Evolutionary conservation across 805 yeast genomes (phyloP), one percentile per base, ranked within the genome.

Genomic region (Priceomyces melissophilus): DNA sequence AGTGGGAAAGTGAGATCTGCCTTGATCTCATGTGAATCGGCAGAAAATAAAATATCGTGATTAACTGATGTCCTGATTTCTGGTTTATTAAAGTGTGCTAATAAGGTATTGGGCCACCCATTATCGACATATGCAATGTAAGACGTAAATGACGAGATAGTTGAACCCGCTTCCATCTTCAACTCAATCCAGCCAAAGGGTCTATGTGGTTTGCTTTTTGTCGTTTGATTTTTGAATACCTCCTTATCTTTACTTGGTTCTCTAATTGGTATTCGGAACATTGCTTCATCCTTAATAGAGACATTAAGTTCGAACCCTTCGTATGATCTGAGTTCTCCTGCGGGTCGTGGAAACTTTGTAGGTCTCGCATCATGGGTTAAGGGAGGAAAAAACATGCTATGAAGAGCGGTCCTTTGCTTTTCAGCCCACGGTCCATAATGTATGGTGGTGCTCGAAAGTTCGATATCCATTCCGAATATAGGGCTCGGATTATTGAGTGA

Each of bases 381-480:
- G 0, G 74, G 58, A 0, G 99, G 99, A 41, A 84, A 78, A 16
- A 93, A 64, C 62, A 82, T 64, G 11, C 69, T 62, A 42, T 83
- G 89, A 8, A 90, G 53, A 1, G 81, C 75, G 2, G 70, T 71
- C 12, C 96, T 60, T 58, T 93, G 95, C 29, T 91, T 78, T 44
- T 93, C 95, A 0, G 96, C 86, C 96, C 97, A 91, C 0, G 99
- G 96, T 0, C 99, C 99, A 55, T 87, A 90, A 49, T 83, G 83
- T 1, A 88, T 63, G 0, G 86, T 81, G 0, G 88, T 80, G 40
- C 76, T 74, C 2, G 75, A 69, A 2, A 87, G 47, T 10, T 69
- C 69, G 7, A 90, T 38, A 39, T 83, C 83, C 6, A 83, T 50
- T 0, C 90, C 90, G 55, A 57, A 62, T 32, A 61, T 61, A 0